A percentile compares a stretch with the other conserved stretches of the same genome.
Evolutionary conservation across 331 rosid species (phyloP).

Genomic region (Malus hybrid): DNA sequence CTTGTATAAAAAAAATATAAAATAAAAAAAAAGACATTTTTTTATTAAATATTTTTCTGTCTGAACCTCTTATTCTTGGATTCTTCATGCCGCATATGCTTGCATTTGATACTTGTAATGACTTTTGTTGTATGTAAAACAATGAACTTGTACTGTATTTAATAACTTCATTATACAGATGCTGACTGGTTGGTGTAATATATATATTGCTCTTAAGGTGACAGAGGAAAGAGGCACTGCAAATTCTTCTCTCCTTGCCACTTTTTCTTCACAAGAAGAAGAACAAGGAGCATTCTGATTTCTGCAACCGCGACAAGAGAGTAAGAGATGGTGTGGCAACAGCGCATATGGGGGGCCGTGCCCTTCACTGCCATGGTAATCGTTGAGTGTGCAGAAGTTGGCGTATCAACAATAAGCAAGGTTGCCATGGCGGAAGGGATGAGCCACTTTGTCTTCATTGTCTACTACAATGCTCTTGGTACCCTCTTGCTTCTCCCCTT

Average conservation of each 20-base stretch:
- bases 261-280: neutral
- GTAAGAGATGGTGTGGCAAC: neutral
- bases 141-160: neutral
- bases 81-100: neutral
- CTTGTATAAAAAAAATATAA: too few relatives aligned
- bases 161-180: neutral
- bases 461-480: constrained; percentile 17
- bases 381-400: constrained; percentile 9
- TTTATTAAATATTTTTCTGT: too few relatives aligned
- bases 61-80: neutral
- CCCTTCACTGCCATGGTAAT: constrained; percentile 13
- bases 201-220: too few relatives aligned
- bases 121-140: neutral
- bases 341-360: neutral
- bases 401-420: constrained; percentile 10
- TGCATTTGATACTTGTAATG: neutral
- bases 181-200: too few relatives aligned
- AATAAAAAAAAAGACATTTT: too few relatives aligned
- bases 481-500: constrained; percentile 6
- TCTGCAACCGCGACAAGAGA: neutral
- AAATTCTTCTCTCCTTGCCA: too few relatives aligned
- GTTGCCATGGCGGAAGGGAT: constrained; percentile 13
- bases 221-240: too few relatives aligned
- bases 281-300: neutral
- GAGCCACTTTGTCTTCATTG: constrained; percentile 16